phyloP scores from a whole-genome alignment of 2,329 filamentous ascomycete species.

The Botrytis hyacinthi region DNA sequence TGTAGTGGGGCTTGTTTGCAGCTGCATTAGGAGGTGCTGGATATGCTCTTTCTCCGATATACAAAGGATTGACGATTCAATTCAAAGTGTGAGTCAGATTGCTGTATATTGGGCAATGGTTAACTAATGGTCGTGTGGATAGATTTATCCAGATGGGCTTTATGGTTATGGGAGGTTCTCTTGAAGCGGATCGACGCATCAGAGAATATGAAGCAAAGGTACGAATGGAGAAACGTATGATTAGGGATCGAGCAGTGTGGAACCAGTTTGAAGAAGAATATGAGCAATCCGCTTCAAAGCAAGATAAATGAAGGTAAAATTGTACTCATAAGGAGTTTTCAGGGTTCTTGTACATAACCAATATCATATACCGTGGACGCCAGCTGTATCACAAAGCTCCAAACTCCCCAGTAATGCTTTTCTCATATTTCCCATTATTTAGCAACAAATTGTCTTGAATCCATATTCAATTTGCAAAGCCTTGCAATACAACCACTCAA shows the following conservation, averaged over 20 bases:
- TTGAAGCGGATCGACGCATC: constrained; percentile 70
- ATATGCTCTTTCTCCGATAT: constrained; percentile 66
- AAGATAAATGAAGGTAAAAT: constrained; percentile 25
- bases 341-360: constrained; percentile 19
- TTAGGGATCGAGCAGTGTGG: constrained; percentile 67
- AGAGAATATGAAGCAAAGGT: constrained; percentile 65
- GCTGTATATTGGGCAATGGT: no score
- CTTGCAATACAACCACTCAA: constrained; percentile 89
- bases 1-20: constrained; percentile 65
- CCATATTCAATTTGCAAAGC: constrained; percentile 95
- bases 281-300: constrained; percentile 21
- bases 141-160: constrained; percentile 72
- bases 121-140: constrained; percentile 1
- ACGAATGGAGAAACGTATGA: constrained; percentile 61
- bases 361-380: constrained; percentile 15
- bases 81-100: constrained; percentile 66
- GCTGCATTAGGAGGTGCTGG: constrained; percentile 61
- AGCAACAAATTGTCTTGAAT: constrained; percentile 70
- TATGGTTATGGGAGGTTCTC: constrained; percentile 76
- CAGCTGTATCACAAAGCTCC: constrained; percentile 21
- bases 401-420: constrained; percentile 31
- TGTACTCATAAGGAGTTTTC: constrained; percentile 10
- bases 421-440: constrained; percentile 27
- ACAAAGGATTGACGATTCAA: constrained; percentile 69
- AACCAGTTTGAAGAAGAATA: constrained; percentile 61